These are phyloP conservation scores for Exobasidium rhododendri DNA, from an alignment of 1,284 basidiomycete genomes.

Conservation along the genomic window DNA sequence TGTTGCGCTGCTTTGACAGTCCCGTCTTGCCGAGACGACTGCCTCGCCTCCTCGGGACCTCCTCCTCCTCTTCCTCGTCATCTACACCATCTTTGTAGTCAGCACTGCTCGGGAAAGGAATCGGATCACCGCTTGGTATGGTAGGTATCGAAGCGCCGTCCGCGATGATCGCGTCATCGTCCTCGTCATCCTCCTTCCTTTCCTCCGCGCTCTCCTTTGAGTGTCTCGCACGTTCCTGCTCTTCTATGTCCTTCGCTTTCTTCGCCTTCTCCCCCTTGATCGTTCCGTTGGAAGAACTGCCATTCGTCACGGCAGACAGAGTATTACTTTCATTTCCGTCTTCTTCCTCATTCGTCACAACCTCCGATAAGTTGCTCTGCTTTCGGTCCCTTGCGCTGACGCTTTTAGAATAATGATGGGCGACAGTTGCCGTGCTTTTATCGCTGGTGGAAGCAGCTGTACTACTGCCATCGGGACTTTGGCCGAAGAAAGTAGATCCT, in stretches of 20 bases:
- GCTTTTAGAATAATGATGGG: neutral
- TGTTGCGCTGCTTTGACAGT: neutral
- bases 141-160: slow-evolving; percentile 1
- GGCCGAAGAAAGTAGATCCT: slow-evolving; percentile 32
- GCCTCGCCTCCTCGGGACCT: neutral
- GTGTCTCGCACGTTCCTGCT: neutral
- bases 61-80: neutral
- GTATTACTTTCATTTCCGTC: neutral
- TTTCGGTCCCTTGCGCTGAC: neutral
- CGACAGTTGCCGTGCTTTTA: neutral
- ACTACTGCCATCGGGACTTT: slow-evolving; percentile 17
- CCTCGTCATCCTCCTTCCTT: slow-evolving; percentile 2
- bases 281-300: neutral
- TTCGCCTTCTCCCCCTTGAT: neutral
- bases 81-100: neutral
- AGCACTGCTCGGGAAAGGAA: slow-evolving; percentile 23
- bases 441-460: neutral
- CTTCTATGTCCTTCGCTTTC: too few relatives aligned
- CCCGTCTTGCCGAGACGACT: neutral
- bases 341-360: slow-evolving; percentile 1
- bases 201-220: neutral
- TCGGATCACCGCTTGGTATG: slow-evolving; percentile 17
- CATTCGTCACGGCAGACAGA: neutral
- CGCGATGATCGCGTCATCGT: neutral
- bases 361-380: neutral